Base-by-base conservation (phyloP, 1,284 basidiomycete genomes). In the Cutaneotrichosporon mucoides region DNA sequence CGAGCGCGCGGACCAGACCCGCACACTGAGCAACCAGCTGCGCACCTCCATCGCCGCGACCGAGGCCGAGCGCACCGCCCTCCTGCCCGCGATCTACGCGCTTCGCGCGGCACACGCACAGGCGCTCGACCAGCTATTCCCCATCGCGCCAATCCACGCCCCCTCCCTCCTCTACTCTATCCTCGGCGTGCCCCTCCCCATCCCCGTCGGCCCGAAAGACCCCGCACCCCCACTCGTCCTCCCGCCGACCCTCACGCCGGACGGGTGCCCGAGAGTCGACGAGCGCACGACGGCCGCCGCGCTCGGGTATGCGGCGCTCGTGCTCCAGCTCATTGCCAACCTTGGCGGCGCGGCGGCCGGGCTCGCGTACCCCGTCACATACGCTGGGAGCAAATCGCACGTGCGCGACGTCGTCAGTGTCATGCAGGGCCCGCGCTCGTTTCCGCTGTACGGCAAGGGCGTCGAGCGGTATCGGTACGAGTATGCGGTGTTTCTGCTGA, bases 401-500 rank as follows among this genome's bases (percentile, higher is more conserved):
- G 89, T 97, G 61, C 85, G 86, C 69, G 93, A 97, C 79, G 88
- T 87, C 10, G 93, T 96, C 56, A 92, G 89, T 57, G 87, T 88
- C 6, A 95, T 97, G 88, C 87, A 92, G 65, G 93, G 94, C 2
- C 90, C 92, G 11, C 82, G 93, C 73, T 89, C 92, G 5, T 97
- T 96, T 75, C 94, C 95, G 9, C 80, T 99, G 40, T 98, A 93
- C 73, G 88, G 89, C 0, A 90, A 86, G 76, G 92, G 93, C 9
- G 92, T 97, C 57, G 96, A 99, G 75, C 87, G 87, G 44, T 98
- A 98, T 78, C 84, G 96, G 35, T 99, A 96, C 75, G 95, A 99
- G 75, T 99, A 99, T 78, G 96, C 88, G 8, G 93, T 98, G 4
- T 99, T 96, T 73, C 79, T 99, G 50, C 81, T 99, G 42, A 99